Evolutionary conservation across 129 eudicot species (phyloP).

Genomic region (Sambucus nigra): DNA sequence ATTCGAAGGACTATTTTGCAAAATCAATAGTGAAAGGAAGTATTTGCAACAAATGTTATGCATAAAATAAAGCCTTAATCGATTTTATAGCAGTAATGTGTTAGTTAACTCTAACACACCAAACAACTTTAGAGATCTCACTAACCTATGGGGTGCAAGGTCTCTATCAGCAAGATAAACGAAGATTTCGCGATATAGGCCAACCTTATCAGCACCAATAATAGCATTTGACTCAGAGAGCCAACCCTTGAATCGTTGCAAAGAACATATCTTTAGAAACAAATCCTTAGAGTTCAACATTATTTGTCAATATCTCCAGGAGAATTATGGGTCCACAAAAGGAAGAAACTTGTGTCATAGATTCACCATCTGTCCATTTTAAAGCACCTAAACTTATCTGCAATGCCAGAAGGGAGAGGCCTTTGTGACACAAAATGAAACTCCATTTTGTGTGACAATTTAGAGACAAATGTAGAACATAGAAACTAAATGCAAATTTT

Average conservation of each 20-base stretch:
- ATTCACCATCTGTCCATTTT: too few relatives aligned
- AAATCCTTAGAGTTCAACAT: too few relatives aligned
- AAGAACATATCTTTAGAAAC: too few relatives aligned
- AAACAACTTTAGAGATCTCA: neutral
- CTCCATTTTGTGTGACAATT: too few relatives aligned
- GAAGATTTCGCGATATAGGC: conserved; percentile 76
- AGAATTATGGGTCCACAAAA: conserved; percentile 57
- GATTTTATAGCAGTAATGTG: too few relatives aligned
- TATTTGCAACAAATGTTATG: too few relatives aligned
- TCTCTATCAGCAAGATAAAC: conserved; percentile 54
- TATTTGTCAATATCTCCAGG: conserved; percentile 52
- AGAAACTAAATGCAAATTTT: too few relatives aligned
- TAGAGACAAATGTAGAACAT: too few relatives aligned
- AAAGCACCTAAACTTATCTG: conserved; percentile 62
- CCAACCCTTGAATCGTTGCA: conserved; percentile 65
- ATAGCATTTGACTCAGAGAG: conserved; percentile 72
- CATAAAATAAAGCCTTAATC: too few relatives aligned
- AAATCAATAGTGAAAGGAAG: too few relatives aligned
- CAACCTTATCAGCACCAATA: conserved; percentile 52
- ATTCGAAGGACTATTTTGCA: too few relatives aligned
- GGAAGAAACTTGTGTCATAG: conserved; percentile 54
- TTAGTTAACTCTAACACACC: too few relatives aligned
- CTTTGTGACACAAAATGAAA: conserved; percentile 54
- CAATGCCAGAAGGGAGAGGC: conserved; percentile 61
- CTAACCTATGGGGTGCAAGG: conserved; percentile 74